Evolutionary conservation across 495 filamentous ascomycete genomes (phyloP).

Genomic region (Cryomyces minteri): DNA sequence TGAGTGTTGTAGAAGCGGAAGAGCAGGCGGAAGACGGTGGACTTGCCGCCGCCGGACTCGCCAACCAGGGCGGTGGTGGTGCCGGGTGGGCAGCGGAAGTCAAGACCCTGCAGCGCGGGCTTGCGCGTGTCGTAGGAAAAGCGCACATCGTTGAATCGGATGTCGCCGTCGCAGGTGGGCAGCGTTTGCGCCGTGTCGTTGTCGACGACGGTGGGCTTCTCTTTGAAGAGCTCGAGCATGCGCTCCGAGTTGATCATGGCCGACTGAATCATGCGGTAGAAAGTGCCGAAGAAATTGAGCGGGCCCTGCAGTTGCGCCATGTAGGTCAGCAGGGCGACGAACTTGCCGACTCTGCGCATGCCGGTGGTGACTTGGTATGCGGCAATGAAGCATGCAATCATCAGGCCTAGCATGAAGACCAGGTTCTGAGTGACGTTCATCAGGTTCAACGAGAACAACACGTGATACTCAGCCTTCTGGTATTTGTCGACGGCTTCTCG

Average conservation of each 20-base stretch:
- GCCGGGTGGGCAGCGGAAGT: conserved; percentile 67
- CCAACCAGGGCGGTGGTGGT: conserved; percentile 93
- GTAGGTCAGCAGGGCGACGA: conserved; percentile 69
- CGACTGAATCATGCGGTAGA: conserved; percentile 90
- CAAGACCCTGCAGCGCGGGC: conserved; percentile 64
- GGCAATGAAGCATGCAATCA: conserved; percentile 68
- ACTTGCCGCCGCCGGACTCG: conserved; percentile 92
- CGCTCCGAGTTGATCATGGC: conserved; percentile 95
- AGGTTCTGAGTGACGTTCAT: conserved; percentile 92
- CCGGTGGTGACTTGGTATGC: conserved; percentile 74
- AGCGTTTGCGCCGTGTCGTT: conserved; percentile 34
- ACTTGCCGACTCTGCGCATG: conserved; percentile 52
- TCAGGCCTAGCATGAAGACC: conserved; percentile 79
- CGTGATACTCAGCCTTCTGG: conserved; percentile 74
- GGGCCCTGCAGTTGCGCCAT: conserved; percentile 85
- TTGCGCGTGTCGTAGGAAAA: conserved; percentile 84
- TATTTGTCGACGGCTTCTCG: conserved; percentile 60
- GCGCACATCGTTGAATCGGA: conserved; percentile 69
- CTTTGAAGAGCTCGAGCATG: conserved; percentile 87
- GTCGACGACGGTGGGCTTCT: conserved; percentile 79
- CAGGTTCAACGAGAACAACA: conserved; percentile 68
- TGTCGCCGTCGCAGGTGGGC: conserved; percentile 52
- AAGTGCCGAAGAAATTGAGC: conserved; percentile 94
- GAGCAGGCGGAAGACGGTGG: conserved; percentile 86
- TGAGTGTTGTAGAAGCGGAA: conserved; percentile 86